Conservation (phyloP, 306 rosid species). For the Prunus mume region DNA sequence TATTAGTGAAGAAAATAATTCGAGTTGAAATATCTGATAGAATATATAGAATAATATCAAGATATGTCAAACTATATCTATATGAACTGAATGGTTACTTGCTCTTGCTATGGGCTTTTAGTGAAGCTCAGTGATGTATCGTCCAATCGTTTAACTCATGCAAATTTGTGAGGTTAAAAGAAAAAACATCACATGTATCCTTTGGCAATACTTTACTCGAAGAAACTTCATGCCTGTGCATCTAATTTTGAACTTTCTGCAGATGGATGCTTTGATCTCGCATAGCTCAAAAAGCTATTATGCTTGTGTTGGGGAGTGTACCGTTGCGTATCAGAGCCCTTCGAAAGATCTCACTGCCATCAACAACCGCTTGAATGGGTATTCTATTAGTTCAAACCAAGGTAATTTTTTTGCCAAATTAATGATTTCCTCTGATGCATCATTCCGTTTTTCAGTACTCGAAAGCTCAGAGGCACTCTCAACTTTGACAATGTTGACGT, state of each 20-base stretch:
- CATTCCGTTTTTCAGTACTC: slow-evolving; percentile 42
- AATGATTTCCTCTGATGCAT: slow-evolving; percentile 11
- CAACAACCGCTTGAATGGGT: slow-evolving; percentile 90
- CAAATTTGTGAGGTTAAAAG: background rate
- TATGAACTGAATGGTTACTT: too few relatives aligned
- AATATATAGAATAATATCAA: too few relatives aligned
- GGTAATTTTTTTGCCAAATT: background rate
- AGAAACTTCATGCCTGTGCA: too few relatives aligned
- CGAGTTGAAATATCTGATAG: background rate
- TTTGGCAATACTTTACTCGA: too few relatives aligned
- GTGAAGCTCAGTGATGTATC: background rate
- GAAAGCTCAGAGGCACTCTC: slow-evolving; percentile 77
- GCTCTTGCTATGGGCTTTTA: too few relatives aligned
- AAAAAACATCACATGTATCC: too few relatives aligned
- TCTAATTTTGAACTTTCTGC: slow-evolving; percentile 2
- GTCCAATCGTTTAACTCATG: background rate
- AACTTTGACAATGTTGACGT: slow-evolving; percentile 78
- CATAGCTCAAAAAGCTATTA: slow-evolving; percentile 93
- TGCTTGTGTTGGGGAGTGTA: slow-evolving; percentile 98
- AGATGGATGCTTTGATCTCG: slow-evolving; percentile 98
- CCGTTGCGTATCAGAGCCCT: slow-evolving; percentile 98
- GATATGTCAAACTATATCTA: background rate
- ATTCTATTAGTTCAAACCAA: slow-evolving; percentile 24
- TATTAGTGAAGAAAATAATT: background rate
- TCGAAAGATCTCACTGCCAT: slow-evolving; percentile 94